Evolutionary conservation across 2,329 filamentous ascomycete species (phyloP), one percentile per base, ranked within the genome.

Genomic region (Coniella vitis): DNA sequence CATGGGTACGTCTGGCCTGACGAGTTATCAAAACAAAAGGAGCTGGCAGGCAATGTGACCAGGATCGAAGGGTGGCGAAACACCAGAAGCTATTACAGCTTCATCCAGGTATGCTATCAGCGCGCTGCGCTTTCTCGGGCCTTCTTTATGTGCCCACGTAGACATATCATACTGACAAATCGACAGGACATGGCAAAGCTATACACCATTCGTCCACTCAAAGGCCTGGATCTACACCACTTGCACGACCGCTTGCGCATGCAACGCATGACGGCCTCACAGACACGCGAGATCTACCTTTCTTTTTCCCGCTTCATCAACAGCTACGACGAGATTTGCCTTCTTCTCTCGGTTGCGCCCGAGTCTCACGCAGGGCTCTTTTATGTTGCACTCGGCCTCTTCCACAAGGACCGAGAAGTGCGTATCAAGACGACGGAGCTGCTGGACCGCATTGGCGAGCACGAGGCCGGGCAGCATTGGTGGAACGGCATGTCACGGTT

Each of bases 1-100:
- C 93, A 97, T 63, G 93, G 93, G 36, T 97, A 95, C 63, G 91
- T 98, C 31, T 98, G 93, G 93, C 70, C 85, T 3, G 88, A 95
- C 59, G 89, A 96, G 48, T 71, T 74, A 36, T 77, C 84, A 7
- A 91, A 89, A 66, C 78, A 86, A 58, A 85, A 84, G 59, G 93
- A 98, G 67, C 78, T 98, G 34, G 87, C 90, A 14, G 91, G 90
- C 3, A 95, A 95, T 53, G 89, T 93, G 40, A 89, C 87, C 49
- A 79, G 93, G 49, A 94, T 98, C 54, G 93, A 98, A 69, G 93
- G 91, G 49, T 98, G 93, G 93, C 83, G 93, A 57, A 94, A 89
- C 55, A 97, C 93, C 1, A 78, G 93, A 53, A 95, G 88, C 61
- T 98, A 98, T 63, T 95, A 94, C 69, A 90, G 87, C 57, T 97